Percentiles rank a stretch among this genome's conserved stretches.
phyloP scores from a whole-genome alignment of 106 monocot genomes.

The Acanthochlamys bracteata region DNA sequence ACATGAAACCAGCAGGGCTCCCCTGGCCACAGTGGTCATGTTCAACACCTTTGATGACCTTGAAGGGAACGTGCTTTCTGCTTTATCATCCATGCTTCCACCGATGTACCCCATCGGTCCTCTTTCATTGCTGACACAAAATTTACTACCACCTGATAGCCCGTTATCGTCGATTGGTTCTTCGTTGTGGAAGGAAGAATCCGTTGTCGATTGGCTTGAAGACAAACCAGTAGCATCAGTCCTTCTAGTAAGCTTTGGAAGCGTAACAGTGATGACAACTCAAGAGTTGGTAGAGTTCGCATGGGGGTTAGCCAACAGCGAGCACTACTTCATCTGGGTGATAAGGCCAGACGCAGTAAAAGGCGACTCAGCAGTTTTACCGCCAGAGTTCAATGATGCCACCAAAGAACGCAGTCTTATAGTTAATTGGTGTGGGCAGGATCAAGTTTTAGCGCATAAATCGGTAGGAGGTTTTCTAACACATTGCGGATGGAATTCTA shows the following conservation, averaged over 20 bases:
- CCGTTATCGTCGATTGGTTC: slow-evolving; percentile 8
- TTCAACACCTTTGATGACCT: slow-evolving; percentile 23
- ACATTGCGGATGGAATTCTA: slow-evolving; percentile 7
- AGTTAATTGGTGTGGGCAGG: slow-evolving; percentile 1
- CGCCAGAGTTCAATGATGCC: not conserved
- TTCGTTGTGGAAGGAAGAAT: slow-evolving; percentile 1
- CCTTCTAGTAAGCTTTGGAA: slow-evolving; percentile 2
- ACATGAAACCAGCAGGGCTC: not conserved
- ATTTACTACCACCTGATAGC: slow-evolving; percentile 1
- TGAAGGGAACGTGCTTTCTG: slow-evolving; percentile 5
- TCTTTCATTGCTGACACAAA: slow-evolving; percentile 1
- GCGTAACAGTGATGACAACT: not conserved
- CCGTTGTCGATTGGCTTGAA: not conserved
- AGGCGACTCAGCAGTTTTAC: not conserved
- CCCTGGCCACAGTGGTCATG: slow-evolving; percentile 2
- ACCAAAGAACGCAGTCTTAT: not conserved
- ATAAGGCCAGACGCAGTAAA: not conserved
- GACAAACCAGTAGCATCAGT: not conserved
- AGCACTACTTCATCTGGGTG: not conserved
- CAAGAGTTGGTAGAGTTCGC: slow-evolving; percentile 6
- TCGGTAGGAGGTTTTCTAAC: slow-evolving; percentile 2
- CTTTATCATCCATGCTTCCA: slow-evolving; percentile 12
- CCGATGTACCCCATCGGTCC: slow-evolving; percentile 24
- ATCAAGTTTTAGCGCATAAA: not conserved
- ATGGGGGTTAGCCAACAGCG: slow-evolving; percentile 6